Evolutionary conservation across 2,329 filamentous ascomycete species (phyloP).

Genomic region (Bisporella sp.): DNA sequence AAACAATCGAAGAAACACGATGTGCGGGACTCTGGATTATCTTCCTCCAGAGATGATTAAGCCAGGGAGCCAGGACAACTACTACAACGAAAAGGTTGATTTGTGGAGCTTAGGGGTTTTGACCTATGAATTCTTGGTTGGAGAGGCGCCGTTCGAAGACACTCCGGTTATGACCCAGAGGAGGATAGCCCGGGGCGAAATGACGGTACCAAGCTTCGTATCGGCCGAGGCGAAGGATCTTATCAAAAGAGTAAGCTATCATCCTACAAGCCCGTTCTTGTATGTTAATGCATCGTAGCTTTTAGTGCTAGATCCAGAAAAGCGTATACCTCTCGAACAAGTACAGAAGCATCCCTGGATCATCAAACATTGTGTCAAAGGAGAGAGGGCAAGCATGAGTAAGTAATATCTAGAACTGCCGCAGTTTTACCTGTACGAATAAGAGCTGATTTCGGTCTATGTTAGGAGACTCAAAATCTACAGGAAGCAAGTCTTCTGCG

Average conservation of each 20-base stretch:
- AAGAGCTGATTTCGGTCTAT: too few relatives aligned
- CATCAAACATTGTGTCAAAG: constrained; percentile 71
- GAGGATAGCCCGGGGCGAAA: constrained; percentile 81
- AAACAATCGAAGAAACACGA: constrained; percentile 86
- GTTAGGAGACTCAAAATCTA: constrained; percentile 27
- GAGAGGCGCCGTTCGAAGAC: constrained; percentile 95
- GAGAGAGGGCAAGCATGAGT: constrained; percentile 30
- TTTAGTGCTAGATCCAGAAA: constrained; percentile 87
- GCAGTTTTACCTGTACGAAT: too few relatives aligned
- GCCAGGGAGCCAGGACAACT: constrained; percentile 73
- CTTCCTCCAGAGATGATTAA: constrained; percentile 97
- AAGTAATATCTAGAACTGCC: neutral
- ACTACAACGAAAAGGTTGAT: constrained; percentile 92
- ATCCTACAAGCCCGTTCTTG: neutral
- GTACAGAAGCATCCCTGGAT: constrained; percentile 94
- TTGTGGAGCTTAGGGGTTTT: constrained; percentile 92
- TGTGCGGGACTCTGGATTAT: constrained; percentile 97
- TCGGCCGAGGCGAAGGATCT: constrained; percentile 85
- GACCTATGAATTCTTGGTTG: constrained; percentile 93
- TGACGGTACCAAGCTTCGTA: constrained; percentile 86
- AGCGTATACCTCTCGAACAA: constrained; percentile 82
- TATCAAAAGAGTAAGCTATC: constrained; percentile 70
- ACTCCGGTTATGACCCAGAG: constrained; percentile 90
- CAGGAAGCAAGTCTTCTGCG: constrained; percentile 22
- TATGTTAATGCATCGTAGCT: constrained; percentile 44